Conservation (phyloP, 257 asterid species). For the Salvia rosmarinus region DNA sequence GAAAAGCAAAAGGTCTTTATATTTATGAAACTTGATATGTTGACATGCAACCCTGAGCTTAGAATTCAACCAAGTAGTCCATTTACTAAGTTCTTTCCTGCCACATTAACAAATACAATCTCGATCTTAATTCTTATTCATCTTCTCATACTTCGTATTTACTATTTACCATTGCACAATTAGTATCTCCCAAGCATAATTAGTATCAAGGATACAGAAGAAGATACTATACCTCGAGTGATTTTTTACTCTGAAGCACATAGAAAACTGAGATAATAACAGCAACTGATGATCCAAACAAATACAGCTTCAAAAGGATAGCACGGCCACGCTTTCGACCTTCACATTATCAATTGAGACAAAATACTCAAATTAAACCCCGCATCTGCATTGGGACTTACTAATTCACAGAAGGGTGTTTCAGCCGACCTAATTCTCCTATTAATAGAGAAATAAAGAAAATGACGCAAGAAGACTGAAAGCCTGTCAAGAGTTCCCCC, state of each 20-base stretch:
- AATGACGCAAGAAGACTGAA: conserved; percentile 44
- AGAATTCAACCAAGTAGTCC: neutral
- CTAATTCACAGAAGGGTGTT: conserved; percentile 11
- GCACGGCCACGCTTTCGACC: conserved; percentile 75
- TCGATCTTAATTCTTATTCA: neutral
- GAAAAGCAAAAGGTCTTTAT: neutral
- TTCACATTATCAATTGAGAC: conserved; percentile 36
- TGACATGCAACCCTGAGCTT: conserved; percentile 8
- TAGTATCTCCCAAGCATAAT: conserved; percentile 5
- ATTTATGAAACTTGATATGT: neutral
- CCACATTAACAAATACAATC: neutral
- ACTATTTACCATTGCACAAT: no score
- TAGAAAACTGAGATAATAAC: conserved; percentile 47
- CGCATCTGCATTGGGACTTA: neutral
- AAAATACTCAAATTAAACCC: neutral
- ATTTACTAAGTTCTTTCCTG: neutral
- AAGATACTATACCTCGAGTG: conserved; percentile 51
- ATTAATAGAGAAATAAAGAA: conserved; percentile 60
- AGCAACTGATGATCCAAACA: conserved; percentile 66
- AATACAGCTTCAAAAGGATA: conserved; percentile 61
- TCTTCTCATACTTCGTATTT: neutral
- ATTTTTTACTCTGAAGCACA: conserved; percentile 43
- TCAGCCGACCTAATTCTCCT: conserved; percentile 70
- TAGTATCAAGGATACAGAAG: conserved; percentile 5
- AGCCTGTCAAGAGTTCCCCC: conserved; percentile 48